These are phyloP conservation scores for Metarhizium humberi DNA, from an alignment of 2,329 filamentous ascomycete genomes.

Conservation along the genomic window DNA sequence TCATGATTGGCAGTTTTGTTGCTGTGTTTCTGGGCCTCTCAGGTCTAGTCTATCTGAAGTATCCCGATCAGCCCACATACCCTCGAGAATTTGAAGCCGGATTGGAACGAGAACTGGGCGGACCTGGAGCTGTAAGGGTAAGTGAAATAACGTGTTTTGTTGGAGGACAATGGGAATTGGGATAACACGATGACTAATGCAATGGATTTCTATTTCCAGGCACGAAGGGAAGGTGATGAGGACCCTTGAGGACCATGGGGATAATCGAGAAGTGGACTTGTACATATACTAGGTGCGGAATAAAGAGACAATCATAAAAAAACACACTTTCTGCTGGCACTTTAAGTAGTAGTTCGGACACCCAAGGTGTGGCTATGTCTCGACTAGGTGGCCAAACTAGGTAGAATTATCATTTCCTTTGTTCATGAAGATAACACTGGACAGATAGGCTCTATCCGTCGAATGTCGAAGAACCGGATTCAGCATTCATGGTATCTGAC, in stretches of 20 bases:
- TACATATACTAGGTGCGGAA: constrained; percentile 21
- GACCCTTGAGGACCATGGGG: constrained; percentile 32
- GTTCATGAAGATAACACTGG: background rate
- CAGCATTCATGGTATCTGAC: too few species aligned
- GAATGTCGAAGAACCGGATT: background rate
- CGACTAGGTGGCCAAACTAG: background rate
- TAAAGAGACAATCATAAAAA: constrained; percentile 1
- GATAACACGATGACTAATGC: constrained; percentile 8
- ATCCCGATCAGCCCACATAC: constrained; percentile 62
- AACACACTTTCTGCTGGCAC: background rate
- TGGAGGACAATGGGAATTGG: constrained; percentile 8
- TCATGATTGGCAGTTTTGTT: constrained; percentile 62
- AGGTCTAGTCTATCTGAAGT: constrained; percentile 58
- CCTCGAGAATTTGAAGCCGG: constrained; percentile 66
- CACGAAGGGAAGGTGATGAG: constrained; percentile 45
- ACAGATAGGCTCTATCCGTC: background rate
- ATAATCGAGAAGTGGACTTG: constrained; percentile 10
- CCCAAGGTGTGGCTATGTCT: background rate
- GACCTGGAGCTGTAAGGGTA: constrained; percentile 56
- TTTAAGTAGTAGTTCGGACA: background rate
- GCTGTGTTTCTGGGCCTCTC: constrained; percentile 52
- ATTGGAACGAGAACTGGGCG: constrained; percentile 66
- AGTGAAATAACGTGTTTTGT: constrained; percentile 22
- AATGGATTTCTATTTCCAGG: constrained; percentile 22
- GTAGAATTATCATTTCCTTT: constrained; percentile 1